phyloP scores from a whole-genome alignment of 176 grass and related monocot species.

The Pontederia crassipes region DNA sequence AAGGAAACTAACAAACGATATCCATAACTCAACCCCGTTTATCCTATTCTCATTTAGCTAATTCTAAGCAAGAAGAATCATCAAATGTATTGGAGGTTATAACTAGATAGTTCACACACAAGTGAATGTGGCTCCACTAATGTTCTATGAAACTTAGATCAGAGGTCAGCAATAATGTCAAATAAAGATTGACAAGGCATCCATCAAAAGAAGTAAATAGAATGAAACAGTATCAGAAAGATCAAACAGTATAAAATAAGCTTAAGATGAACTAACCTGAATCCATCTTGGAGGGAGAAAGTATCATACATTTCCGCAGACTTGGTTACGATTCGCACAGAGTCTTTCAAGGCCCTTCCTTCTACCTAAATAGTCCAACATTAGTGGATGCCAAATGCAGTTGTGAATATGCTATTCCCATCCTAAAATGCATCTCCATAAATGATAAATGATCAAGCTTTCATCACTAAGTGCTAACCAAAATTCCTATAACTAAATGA shows the following conservation, averaged over 20 bases:
- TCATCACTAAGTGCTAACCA: background rate
- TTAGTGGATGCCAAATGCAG: background rate
- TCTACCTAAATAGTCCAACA: constrained; percentile 41
- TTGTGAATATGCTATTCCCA: background rate
- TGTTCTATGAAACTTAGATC: too few relatives aligned
- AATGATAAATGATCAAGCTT: too few relatives aligned
- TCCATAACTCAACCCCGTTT: too few relatives aligned
- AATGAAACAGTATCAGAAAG: constrained; percentile 5
- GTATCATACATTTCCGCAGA: constrained; percentile 60
- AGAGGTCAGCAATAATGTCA: too few relatives aligned
- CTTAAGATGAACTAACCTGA: constrained; percentile 45
- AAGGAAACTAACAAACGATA: background rate
- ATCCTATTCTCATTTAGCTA: too few relatives aligned
- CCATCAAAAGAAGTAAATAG: background rate
- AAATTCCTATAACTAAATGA: constrained; percentile 12
- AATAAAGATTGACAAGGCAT: background rate
- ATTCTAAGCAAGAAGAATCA: too few relatives aligned
- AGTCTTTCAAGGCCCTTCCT: constrained; percentile 85
- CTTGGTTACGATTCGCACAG: constrained; percentile 63
- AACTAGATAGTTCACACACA: too few relatives aligned
- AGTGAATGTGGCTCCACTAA: too few relatives aligned
- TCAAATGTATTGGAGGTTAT: too few relatives aligned
- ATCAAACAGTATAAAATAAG: constrained; percentile 7
- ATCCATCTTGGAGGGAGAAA: constrained; percentile 57
- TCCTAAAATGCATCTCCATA: too few relatives aligned